A percentile compares a stretch with the other conserved stretches of the same genome.
Evolutionary conservation across 2,329 filamentous ascomycete genomes (phyloP).

Genomic region (Cladosporium sp.): DNA sequence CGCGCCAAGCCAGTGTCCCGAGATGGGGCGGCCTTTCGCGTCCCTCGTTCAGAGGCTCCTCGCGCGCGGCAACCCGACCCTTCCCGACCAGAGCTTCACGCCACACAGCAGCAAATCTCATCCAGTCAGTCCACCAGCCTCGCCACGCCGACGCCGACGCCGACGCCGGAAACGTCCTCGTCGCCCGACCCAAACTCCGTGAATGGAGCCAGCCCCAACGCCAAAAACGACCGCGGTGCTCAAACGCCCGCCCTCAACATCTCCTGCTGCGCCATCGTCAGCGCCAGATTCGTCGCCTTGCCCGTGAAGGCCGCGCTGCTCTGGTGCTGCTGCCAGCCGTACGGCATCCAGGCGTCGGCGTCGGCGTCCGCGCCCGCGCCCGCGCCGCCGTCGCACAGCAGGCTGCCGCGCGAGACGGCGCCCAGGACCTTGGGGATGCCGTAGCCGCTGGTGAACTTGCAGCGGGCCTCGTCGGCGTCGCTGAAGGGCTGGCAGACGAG

Average conservation of each 20-base stretch:
- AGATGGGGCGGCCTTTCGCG: no score
- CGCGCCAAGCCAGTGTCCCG: no score
- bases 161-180: no score
- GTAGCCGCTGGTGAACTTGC: not conserved
- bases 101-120: no score
- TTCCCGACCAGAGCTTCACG: no score
- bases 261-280: slow-evolving; percentile 5
- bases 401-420: not conserved
- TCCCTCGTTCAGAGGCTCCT: no score
- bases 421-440: not conserved
- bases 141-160: no score
- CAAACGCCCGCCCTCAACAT: not conserved
- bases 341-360: slow-evolving; percentile 4
- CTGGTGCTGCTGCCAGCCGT: slow-evolving; percentile 9
- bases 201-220: no score
- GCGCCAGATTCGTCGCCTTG: slow-evolving; percentile 2
- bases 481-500: slow-evolving; percentile 9
- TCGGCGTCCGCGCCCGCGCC: not conserved
- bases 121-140: no score
- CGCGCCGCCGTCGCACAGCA: not conserved
- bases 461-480: not conserved
- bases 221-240: not conserved
- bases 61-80: no score
- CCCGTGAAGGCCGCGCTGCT: not conserved
- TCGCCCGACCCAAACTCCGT: no score